Evolutionary conservation across 129 eudicot species (phyloP).

Genomic region (Pittosporum tobira): DNA sequence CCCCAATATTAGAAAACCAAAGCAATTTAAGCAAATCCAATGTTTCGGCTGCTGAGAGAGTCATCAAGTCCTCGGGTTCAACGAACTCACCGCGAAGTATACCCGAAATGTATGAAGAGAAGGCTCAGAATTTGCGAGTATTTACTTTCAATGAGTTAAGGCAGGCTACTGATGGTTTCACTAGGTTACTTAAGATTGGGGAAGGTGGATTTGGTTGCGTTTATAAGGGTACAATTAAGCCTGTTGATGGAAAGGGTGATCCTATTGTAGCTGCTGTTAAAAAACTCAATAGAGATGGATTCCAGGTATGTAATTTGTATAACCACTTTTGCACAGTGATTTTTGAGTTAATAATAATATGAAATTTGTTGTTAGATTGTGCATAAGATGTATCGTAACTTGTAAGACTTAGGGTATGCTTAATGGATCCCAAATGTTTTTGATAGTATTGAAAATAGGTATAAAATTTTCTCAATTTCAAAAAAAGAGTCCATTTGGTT

Average conservation of each 20-base stretch:
- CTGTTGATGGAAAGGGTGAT: conserved; percentile 47
- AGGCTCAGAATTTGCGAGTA: conserved; percentile 59
- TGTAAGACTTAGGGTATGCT: not conserved
- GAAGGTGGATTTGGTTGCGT: conserved; percentile 96
- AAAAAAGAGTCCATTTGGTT: too few relatives aligned
- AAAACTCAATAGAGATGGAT: conserved; percentile 69
- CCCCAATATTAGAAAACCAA: conserved; percentile 39
- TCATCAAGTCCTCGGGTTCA: conserved; percentile 53
- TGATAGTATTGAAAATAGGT: not conserved
- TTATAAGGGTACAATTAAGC: conserved; percentile 59
- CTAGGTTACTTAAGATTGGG: conserved; percentile 68
- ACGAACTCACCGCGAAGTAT: conserved; percentile 50
- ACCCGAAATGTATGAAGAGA: conserved; percentile 57
- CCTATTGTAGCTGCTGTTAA: conserved; percentile 65
- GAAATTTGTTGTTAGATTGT: too few relatives aligned
- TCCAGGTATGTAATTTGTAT: conserved; percentile 37
- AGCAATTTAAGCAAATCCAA: conserved; percentile 37
- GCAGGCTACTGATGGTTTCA: conserved; percentile 66
- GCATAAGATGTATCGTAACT: too few relatives aligned
- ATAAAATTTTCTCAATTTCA: too few relatives aligned
- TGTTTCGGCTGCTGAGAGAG: conserved; percentile 35
- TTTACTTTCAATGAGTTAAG: conserved; percentile 60
- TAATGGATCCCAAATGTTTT: not conserved
- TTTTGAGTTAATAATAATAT: not conserved
- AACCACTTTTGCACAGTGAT: not conserved